Base-by-base conservation (phyloP, 768 basidiomycete species). In the Coprinopsis sp. region DNA sequence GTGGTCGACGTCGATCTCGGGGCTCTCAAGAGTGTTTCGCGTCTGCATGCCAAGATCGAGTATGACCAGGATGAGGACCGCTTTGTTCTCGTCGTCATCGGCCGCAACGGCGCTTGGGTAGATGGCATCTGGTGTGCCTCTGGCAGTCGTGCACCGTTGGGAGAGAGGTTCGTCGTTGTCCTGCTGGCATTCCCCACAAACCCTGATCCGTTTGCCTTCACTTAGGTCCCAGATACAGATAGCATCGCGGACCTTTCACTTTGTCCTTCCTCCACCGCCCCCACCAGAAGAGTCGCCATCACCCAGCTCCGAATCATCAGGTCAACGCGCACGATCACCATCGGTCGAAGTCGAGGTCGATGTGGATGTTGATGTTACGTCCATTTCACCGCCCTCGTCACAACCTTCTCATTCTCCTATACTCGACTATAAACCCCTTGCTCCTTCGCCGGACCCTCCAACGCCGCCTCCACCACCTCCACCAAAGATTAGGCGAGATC, bases 41-140 rank as follows among this genome's bases (percentile, higher is more conserved):
- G 96, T 19, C 74, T 96, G 14, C 96, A 99, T 61, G 96, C 96
- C 27, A 85, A 82, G 72, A 93, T 98, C 56, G 91, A 90, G 63
- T 96, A 90, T 59, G 91, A 94, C 71, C 84, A 88, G 62, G 86
- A 90, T 6, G 84, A 86, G 51, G 88, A 89, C 51, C 81, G 86
- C 43, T 96, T 94, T 62, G 82, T 90, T 13, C 78, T 99, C 28
- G 82, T 83, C 50, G 94, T 99, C 29, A 77, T 91, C 29, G 96
- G 96, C n/a, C 75, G 96, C 49, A 98, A 99, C 58, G 96, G 96
- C 11, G 93, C 93, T 14, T 97, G 94, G 87, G 92, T 99, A 4
- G 93, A 98, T 54, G 94, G 93, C 24, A 82, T 89, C n/a, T 99
- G 94, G 89, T 84, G 83, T 39, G 87, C 86, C 10, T 84, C 88